Conservation (phyloP, 2,329 filamentous ascomycete species). For the Neonectria coccinea region DNA sequence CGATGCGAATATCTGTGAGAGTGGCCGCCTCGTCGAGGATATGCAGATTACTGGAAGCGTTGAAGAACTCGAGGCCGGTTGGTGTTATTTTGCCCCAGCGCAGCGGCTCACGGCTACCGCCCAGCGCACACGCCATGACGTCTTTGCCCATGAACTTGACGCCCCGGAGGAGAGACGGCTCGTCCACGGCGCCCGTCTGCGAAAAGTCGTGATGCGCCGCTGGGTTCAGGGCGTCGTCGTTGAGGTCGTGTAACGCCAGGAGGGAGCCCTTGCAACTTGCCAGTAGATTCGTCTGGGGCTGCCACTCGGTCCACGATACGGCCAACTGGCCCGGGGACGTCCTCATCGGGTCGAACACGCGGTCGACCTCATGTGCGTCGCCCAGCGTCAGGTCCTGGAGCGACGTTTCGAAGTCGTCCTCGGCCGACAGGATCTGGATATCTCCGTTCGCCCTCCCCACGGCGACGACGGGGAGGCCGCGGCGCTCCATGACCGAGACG, state of each 20-base stretch:
- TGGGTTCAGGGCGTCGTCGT: constrained; percentile 34
- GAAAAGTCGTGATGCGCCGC: constrained; percentile 46
- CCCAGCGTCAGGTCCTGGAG: constrained; percentile 39
- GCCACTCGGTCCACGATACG: constrained; percentile 51
- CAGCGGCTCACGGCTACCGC: constrained; percentile 56
- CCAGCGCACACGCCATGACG: constrained; percentile 59
- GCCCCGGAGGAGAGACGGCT: constrained; percentile 45
- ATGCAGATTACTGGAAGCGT: constrained; percentile 49
- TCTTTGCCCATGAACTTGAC: constrained; percentile 61
- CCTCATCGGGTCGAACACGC: constrained; percentile 35
- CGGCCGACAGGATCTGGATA: constrained; percentile 57
- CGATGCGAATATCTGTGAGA: constrained; percentile 42
- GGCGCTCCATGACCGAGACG: constrained; percentile 57
- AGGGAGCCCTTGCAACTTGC: constrained; percentile 49
- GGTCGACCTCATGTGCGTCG: constrained; percentile 17
- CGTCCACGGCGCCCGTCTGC: constrained; percentile 26
- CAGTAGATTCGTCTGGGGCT: constrained; percentile 44
- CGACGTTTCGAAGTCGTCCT: constrained; percentile 47
- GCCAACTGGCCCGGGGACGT: constrained; percentile 48
- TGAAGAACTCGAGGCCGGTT: constrained; percentile 55
- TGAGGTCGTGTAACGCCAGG: constrained; percentile 48
- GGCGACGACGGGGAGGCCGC: constrained; percentile 51
- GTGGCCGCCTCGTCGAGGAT: constrained; percentile 30
- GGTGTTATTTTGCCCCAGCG: constrained; percentile 61
- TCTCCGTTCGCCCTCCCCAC: constrained; percentile 64